Evolutionary conservation across 169 alveolate species (phyloP).

Genomic region (Eimeria tenella): DNA sequence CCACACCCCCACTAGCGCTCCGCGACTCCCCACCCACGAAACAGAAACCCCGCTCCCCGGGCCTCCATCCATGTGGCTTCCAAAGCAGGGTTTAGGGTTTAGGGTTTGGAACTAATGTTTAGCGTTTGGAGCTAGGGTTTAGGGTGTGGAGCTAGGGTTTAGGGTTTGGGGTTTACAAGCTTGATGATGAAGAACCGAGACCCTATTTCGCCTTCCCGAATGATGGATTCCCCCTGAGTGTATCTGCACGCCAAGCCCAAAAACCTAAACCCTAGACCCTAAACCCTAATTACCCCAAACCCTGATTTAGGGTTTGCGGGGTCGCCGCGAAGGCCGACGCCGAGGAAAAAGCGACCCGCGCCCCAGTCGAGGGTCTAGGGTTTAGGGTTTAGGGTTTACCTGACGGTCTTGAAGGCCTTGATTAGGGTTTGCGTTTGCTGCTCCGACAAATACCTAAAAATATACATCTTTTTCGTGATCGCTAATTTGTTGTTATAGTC

Average conservation of each 20-base stretch:
- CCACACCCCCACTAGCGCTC: no score
- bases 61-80: no score
- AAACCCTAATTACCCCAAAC: constrained; percentile 12
- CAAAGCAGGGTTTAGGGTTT: background rate
- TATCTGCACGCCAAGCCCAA: constrained; percentile 80
- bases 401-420: constrained; percentile 88
- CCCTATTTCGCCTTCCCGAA: constrained; percentile 95
- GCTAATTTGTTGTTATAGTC: constrained; percentile 89
- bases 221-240: constrained; percentile 91
- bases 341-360: background rate
- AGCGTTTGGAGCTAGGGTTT: background rate
- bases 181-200: constrained; percentile 94
- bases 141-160: background rate
- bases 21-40: no score
- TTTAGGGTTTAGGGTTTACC: constrained; percentile 63
- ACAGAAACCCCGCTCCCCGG: no score
- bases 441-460: constrained; percentile 90
- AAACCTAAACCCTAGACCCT: background rate
- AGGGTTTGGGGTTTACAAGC: constrained; percentile 83
- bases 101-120: background rate
- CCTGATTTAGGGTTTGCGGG: background rate
- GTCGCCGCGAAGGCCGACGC: background rate
- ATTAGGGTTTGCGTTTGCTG: constrained; percentile 89
- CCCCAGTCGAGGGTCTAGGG: background rate
- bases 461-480: constrained; percentile 88